Evolutionary conservation across 1,139 yeast species (phyloP), one percentile per base, ranked within the genome.

Genomic region (Yarrowia galli): DNA sequence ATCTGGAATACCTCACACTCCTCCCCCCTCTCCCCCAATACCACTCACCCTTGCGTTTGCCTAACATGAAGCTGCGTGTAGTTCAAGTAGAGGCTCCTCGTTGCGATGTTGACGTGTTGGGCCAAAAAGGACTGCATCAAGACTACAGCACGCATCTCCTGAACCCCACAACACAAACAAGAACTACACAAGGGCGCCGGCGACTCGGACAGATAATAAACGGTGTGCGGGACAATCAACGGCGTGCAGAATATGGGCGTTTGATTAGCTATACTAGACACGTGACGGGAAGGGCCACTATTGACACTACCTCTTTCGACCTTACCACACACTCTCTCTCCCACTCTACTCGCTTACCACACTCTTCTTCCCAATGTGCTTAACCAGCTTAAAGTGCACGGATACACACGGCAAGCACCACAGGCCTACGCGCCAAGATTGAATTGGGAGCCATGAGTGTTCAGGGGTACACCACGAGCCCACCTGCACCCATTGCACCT

Each of bases 31-130:
- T 25, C 3, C 13, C 8, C 9, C 16, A 5, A 7, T 42, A 10
- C 22, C 48, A 43, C 64, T 58, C 64, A 58, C 64, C 64, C 64
- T 58, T 58, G 64, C 64, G 64, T 58, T 58, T 58, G 42, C 64
- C 64, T 43, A 58, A 58, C 64, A 58, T 58, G 64, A 28, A 56
- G 38, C 64, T 58, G 49, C 42, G 64, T 42, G 64, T 43, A 43
- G 64, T 28, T 43, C 42, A 18, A 15, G 64, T 20, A 16, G 28
- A 20, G 64, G 28, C 40, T 18, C 36, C 25, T 16, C 35, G 8
- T 56, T 53, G 61, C 46, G 48, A 58, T 56, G 64, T 58, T 58
- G 64, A 58, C 64, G 64, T 58, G 64, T 58, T 42, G 49, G 49
- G 64, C 61, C 45, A 54, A 38, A 38, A 54, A 54, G 61, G 61